Evolutionary conservation across 192 early-diverging fungal genomes (phyloP).

Genomic region (Coemansia sp.): DNA sequence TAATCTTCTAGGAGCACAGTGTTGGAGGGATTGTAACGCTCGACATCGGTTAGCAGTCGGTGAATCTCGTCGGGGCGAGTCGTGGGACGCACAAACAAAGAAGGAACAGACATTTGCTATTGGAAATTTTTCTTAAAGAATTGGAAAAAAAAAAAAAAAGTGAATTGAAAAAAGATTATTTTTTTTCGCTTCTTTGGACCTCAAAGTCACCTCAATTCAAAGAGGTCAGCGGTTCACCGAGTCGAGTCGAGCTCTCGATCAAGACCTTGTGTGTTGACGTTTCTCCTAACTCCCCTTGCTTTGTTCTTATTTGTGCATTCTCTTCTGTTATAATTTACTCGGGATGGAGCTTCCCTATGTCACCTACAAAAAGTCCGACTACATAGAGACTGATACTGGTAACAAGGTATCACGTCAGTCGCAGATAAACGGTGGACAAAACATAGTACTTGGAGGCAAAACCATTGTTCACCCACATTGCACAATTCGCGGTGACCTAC

Average conservation of each 20-base stretch:
- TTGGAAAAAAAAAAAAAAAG: neutral
- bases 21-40: constrained; percentile 91
- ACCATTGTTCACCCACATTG: constrained; percentile 90
- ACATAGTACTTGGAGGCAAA: constrained; percentile 96
- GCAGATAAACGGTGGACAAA: constrained; percentile 91
- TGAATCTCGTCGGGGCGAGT: constrained; percentile 74
- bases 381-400: constrained; percentile 97
- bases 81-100: constrained; percentile 36
- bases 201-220: neutral
- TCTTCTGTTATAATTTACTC: neutral
- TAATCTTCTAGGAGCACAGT: constrained; percentile 80
- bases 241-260: neutral
- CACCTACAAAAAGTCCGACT: constrained; percentile 80
- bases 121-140: neutral
- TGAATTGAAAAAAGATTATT: neutral
- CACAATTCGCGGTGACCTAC: constrained; percentile 91
- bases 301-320: neutral
- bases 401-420: constrained; percentile 95
- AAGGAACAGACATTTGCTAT: neutral
- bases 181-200: neutral
- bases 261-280: neutral
- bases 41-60: constrained; percentile 71
- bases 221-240: neutral
- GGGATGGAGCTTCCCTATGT: constrained; percentile 69
- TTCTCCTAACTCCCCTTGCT: neutral